Base-by-base conservation (phyloP, 208 protist genomes). In the Acanthamoeba divionensis region DNA sequence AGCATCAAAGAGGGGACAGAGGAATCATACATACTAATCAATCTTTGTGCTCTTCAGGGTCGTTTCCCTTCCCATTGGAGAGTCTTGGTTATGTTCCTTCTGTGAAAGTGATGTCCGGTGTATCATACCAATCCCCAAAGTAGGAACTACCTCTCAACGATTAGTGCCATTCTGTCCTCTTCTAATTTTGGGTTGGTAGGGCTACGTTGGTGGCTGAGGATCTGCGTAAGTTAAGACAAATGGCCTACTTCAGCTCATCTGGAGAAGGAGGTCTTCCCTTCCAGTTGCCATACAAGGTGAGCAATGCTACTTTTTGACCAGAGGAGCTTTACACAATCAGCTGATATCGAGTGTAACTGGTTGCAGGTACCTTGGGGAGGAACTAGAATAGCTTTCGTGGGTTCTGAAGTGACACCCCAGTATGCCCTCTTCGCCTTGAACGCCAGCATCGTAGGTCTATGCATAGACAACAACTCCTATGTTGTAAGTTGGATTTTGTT, bases 221-320 rank as follows among this genome's bases (percentile, higher is more conserved):
- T 12, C 41, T 79, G 13, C 69, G 69, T n/a, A 10, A 12, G 31
- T 24, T 79, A 10, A 41, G 69, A n/a, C 21, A 57, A 7, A 33
- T 33, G 6, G 69, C 69, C 36, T 79, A 79, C 41, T 79, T 79
- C 5, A 21, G 38, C 44, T 21, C n/a, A 41, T 79, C 45, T 41
- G 0, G 41, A 26, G 69, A 48, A 36, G 38, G 69, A 41, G 38
- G 69, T 24, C 44, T 79, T 8, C 45, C 31, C 69, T 57, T 48
- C 21, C 69, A 79, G 41, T 36, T 79, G n/a, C 69, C 69, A 41
- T 79, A 79, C 38, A 41, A 48, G n/a, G n/a, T n/a, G n/a, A n/a
- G n/a, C n/a, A n/a, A n/a, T 33, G 69, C 45, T 73, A 36, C 65
- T 13, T n/a, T 7, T 6, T 41, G 10, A 36, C 55, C 12, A 9